Evolutionary conservation across 768 basidiomycete genomes (phyloP).

Genomic region (Hysterangium stoloniferum): DNA sequence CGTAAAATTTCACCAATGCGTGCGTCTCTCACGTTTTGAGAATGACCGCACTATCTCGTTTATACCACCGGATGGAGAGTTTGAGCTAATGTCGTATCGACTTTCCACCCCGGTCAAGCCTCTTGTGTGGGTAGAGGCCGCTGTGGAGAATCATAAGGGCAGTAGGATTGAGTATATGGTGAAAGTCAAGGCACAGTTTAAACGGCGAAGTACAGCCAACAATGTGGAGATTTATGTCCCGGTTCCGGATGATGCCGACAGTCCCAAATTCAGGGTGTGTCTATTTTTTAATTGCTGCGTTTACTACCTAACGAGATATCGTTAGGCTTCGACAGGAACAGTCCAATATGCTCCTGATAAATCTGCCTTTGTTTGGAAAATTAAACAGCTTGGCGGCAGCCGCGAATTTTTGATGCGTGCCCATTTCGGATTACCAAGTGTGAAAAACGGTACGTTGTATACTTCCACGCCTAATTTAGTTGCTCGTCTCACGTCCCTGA

Average conservation of each 20-base stretch:
- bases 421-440: constrained; percentile 93
- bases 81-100: constrained; percentile 98
- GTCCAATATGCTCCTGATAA: constrained; percentile 98
- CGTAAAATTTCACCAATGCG: constrained; percentile 99
- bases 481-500: background rate
- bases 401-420: constrained; percentile 97
- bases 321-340: constrained; percentile 84
- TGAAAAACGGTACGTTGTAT: constrained; percentile 65
- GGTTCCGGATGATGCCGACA: constrained; percentile 98
- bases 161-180: constrained; percentile 93
- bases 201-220: constrained; percentile 91
- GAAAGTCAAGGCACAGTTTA: constrained; percentile 95
- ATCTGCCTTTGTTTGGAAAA: constrained; percentile 98
- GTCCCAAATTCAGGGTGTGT: constrained; percentile 89
- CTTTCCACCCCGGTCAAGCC: constrained; percentile 95
- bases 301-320: background rate
- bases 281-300: constrained; percentile 6
- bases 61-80: constrained; percentile 98
- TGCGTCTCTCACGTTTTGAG: constrained; percentile 92
- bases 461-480: background rate
- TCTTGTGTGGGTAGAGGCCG: constrained; percentile 94
- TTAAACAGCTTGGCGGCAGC: constrained; percentile 94
- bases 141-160: constrained; percentile 92
- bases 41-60: constrained; percentile 99
- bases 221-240: constrained; percentile 98